phyloP scores from a whole-genome alignment of 2,329 filamentous ascomycete species.

The Diplodia mutila region DNA sequence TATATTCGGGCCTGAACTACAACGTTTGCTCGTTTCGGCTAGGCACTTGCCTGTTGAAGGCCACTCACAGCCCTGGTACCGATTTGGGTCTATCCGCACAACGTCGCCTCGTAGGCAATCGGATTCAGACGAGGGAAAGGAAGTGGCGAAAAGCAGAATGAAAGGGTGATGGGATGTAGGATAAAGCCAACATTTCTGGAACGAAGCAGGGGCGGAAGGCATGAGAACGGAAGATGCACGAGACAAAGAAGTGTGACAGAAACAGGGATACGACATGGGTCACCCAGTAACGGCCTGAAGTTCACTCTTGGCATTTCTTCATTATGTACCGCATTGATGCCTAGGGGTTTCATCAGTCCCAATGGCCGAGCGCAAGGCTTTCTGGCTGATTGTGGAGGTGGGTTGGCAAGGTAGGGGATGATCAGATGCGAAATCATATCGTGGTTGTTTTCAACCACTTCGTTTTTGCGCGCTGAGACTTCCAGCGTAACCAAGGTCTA shows the following conservation, averaged over 20 bases:
- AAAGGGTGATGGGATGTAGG: not conserved
- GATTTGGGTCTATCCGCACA: not conserved
- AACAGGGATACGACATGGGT: not conserved
- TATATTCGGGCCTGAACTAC: no score
- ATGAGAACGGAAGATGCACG: not conserved
- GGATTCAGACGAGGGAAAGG: not conserved
- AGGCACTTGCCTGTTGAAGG: no score
- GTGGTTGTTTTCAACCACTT: no score
- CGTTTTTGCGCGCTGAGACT: no score
- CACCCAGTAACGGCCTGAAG: not conserved
- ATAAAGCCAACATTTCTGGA: not conserved
- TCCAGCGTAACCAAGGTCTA: no score
- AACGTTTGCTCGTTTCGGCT: no score
- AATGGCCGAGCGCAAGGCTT: not conserved
- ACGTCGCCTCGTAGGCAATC: not conserved
- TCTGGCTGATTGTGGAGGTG: no score
- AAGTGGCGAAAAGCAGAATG: not conserved
- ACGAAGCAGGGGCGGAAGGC: not conserved
- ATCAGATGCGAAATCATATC: not conserved
- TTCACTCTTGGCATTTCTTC: not conserved
- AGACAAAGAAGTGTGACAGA: not conserved
- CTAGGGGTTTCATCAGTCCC: not conserved
- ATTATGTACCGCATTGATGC: not conserved
- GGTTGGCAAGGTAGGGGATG: not conserved
- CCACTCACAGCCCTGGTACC: no score